phyloP scores from a whole-genome alignment of 2,329 filamentous ascomycete species.

The Apiospora marii region DNA sequence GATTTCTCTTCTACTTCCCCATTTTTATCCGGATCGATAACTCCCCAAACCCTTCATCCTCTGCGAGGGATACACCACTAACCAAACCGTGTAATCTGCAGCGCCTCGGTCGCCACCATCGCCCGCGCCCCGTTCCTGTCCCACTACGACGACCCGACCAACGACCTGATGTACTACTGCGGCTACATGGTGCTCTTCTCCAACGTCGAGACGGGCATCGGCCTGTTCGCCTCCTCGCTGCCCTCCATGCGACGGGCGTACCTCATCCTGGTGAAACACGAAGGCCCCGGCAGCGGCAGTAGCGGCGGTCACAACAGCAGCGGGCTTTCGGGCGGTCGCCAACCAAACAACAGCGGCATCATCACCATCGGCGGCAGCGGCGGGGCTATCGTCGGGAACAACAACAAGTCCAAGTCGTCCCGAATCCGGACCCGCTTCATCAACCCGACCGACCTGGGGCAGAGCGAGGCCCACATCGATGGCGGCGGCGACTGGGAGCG shows the following conservation, averaged over 20 bases:
- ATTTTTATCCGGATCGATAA: background rate
- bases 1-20: background rate
- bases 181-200: constrained; percentile 35
- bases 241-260: constrained; percentile 28
- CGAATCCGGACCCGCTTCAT: background rate
- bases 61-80: no score
- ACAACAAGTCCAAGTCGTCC: background rate
- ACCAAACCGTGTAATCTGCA: constrained; percentile 6
- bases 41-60: no score
- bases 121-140: constrained; percentile 34
- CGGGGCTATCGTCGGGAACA: background rate
- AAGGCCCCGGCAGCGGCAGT: background rate
- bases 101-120: constrained; percentile 35
- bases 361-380: background rate
- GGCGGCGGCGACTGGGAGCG: constrained; percentile 25
- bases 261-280: constrained; percentile 22
- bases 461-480: background rate
- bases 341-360: background rate
- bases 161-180: constrained; percentile 34
- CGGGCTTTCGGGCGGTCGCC: background rate
- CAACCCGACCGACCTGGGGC: background rate
- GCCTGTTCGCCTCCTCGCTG: constrained; percentile 29
- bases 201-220: constrained; percentile 34
- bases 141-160: constrained; percentile 32
- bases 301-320: background rate